phyloP scores from a whole-genome alignment of 352 stramenopile species.

The Phytopythium montanum region DNA sequence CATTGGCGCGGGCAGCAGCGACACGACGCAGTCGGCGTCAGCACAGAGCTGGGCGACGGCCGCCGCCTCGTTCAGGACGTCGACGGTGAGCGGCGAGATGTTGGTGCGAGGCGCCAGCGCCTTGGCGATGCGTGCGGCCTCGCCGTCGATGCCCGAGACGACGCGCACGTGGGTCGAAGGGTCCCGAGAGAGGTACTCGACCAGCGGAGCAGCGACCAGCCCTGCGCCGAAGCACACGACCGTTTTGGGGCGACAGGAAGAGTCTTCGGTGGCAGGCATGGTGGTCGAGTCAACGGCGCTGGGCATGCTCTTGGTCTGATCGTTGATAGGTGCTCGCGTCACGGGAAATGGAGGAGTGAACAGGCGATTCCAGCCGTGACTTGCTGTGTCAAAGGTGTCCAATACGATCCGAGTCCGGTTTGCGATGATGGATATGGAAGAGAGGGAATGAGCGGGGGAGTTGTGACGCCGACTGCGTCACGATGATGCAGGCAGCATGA shows the following conservation, averaged over 20 bases:
- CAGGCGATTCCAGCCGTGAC: too few relatives aligned
- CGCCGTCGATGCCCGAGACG: conserved; percentile 67
- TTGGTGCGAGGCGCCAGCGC: conserved; percentile 59
- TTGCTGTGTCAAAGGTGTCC: too few relatives aligned
- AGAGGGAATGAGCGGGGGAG: too few relatives aligned
- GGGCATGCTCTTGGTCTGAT: conserved; percentile 33
- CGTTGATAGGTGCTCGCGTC: not conserved
- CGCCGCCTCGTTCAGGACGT: conserved; percentile 56
- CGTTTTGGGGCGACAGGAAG: conserved; percentile 33
- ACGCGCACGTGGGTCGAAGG: conserved; percentile 65
- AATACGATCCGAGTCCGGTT: too few relatives aligned
- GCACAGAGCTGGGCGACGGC: conserved; percentile 62
- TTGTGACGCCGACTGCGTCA: too few relatives aligned
- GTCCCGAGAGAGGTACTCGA: conserved; percentile 84
- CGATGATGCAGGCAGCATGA: too few relatives aligned
- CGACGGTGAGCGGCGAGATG: conserved; percentile 72
- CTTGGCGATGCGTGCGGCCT: conserved; percentile 62
- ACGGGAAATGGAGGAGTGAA: too few relatives aligned
- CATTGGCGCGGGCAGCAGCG: conserved; percentile 92
- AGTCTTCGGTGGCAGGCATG: conserved; percentile 57
- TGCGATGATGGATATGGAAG: too few relatives aligned
- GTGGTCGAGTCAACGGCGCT: conserved; percentile 82
- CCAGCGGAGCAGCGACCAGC: conserved; percentile 77
- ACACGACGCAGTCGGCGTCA: conserved; percentile 92
- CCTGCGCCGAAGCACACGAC: conserved; percentile 87